Percentiles rank a stretch among this genome's conserved stretches.
These are phyloP conservation scores for Talaromyces sp. DNA, from an alignment of 2,329 filamentous ascomycete species.

Conservation along the genomic window DNA sequence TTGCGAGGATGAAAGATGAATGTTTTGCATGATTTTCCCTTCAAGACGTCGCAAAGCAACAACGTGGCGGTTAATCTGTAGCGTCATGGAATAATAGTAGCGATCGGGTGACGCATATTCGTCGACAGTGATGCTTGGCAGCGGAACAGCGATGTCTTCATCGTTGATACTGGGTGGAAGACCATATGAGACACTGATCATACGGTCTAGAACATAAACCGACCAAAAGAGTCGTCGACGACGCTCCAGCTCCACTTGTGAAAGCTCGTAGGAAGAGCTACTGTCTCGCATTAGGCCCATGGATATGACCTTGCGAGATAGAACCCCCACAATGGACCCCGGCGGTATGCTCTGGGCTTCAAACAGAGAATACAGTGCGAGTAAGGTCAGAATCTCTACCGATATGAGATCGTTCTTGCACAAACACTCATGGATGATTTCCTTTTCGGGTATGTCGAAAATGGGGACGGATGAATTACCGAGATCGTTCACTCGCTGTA, in stretches of 20 bases:
- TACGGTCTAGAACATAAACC: slow-evolving; percentile 46
- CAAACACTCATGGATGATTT: slow-evolving; percentile 44
- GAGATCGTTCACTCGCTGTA: slow-evolving; percentile 44
- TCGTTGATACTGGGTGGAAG: slow-evolving; percentile 41
- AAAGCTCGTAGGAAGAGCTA: background rate
- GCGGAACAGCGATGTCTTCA: slow-evolving; percentile 40
- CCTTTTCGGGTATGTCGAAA: slow-evolving; percentile 18
- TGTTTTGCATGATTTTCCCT: slow-evolving; percentile 22
- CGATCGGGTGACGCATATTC: slow-evolving; percentile 44
- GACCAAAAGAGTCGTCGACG: slow-evolving; percentile 47
- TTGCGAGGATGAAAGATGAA: slow-evolving; percentile 27
- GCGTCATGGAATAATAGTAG: slow-evolving; percentile 37
- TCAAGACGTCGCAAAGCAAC: slow-evolving; percentile 47
- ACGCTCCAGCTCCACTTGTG: slow-evolving; percentile 26
- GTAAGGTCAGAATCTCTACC: slow-evolving; percentile 42
- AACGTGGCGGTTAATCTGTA: slow-evolving; percentile 47
- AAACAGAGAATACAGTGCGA: slow-evolving; percentile 46
- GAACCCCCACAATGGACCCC: slow-evolving; percentile 38
- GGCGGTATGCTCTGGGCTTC: slow-evolving; percentile 41
- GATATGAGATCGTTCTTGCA: slow-evolving; percentile 36
- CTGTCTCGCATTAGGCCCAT: slow-evolving; percentile 9
- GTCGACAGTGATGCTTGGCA: slow-evolving; percentile 46
- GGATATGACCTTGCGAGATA: slow-evolving; percentile 11
- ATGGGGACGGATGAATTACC: slow-evolving; percentile 23
- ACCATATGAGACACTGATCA: slow-evolving; percentile 44